Conservation (phyloP, 1,284 basidiomycete genomes). For the Ganoderma sinense region DNA sequence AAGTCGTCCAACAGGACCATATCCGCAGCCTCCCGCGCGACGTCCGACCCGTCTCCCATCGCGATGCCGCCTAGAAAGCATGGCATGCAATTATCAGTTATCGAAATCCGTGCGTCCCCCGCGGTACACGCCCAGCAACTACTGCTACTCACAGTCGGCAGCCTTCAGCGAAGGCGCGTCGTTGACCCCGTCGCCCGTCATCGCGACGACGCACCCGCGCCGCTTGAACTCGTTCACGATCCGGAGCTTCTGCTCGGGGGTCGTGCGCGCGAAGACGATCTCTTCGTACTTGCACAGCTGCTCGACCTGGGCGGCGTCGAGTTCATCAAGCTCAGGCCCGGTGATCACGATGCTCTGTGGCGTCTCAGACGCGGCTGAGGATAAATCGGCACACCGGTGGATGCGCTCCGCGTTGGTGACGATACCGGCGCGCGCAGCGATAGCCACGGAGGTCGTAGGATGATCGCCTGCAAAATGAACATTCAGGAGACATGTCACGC, state of each 20-base stretch:
- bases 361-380: slow-evolving; percentile 2
- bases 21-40: slow-evolving; percentile 55
- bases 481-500: not conserved
- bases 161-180: slow-evolving; percentile 68
- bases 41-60: slow-evolving; percentile 55
- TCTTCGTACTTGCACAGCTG: slow-evolving; percentile 60
- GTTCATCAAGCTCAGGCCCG: slow-evolving; percentile 55
- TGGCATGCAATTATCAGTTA: not conserved
- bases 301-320: slow-evolving; percentile 55
- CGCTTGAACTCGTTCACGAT: slow-evolving; percentile 69
- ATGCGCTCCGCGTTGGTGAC: slow-evolving; percentile 52
- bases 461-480: slow-evolving; percentile 52
- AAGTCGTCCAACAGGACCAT: slow-evolving; percentile 55
- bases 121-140: slow-evolving; percentile 45
- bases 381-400: slow-evolving; percentile 51
- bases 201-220: slow-evolving; percentile 57
- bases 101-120: too few relatives aligned
- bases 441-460: slow-evolving; percentile 58
- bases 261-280: slow-evolving; percentile 76
- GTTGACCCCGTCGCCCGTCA: slow-evolving; percentile 77
- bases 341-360: slow-evolving; percentile 53
- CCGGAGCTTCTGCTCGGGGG: slow-evolving; percentile 73
- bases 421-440: slow-evolving; percentile 65
- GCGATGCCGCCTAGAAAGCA: slow-evolving; percentile 51
- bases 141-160: slow-evolving; percentile 44